Evolutionary conservation across 805 yeast species (phyloP), one percentile per base, ranked within the genome.

Genomic region (Kuraishia floccosa): DNA sequence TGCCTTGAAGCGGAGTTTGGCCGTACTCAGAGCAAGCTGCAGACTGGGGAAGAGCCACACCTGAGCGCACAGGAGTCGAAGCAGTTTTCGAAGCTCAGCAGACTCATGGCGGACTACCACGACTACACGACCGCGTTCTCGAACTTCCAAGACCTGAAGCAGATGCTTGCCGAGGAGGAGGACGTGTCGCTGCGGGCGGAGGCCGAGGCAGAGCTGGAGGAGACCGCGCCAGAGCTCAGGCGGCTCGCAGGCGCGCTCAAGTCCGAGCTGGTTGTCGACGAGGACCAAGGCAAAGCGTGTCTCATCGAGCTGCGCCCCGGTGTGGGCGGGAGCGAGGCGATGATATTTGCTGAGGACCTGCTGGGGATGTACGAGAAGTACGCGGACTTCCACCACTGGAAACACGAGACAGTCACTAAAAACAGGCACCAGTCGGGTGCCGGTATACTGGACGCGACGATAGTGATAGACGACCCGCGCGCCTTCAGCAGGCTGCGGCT

Each of bases 261-360:
- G 36, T 46, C 64, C 5, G 63, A 66, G 25, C 58, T 91, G 4
- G 96, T 96, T 2, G 72, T 82, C 3, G 77, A 80, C 40, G 76
- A 74, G 27, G 82, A 80, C 50, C 68, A 77, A 3, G 91, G 82
- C 28, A 73, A 71, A 38, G 74, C 91, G 1, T 78, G 94, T 28
- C 59, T 91, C 2, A 40, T 91, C 13, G 98, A 91, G 50, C 55
- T 91, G 10, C 65, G 96, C 35, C 96, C 97, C 0, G 98, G 98
- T 6, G 85, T 89, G 2, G 98, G 98, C 11, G 98, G 98, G 3
- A 71, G 76, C 5, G 98, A 91, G 48, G 96, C 98, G 0, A 76
- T 77, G 49, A 68, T 91, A 10, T 91, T 91, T 52, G 72, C 97
- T 0, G 69, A 68, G 24, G 91, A 91, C 47, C 56, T 91, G 34